A percentile compares a stretch with the other conserved stretches of the same genome.
These are phyloP conservation scores for Saccharomycopsis fodiens DNA, from an alignment of 805 yeast species.

Conservation along the genomic window DNA sequence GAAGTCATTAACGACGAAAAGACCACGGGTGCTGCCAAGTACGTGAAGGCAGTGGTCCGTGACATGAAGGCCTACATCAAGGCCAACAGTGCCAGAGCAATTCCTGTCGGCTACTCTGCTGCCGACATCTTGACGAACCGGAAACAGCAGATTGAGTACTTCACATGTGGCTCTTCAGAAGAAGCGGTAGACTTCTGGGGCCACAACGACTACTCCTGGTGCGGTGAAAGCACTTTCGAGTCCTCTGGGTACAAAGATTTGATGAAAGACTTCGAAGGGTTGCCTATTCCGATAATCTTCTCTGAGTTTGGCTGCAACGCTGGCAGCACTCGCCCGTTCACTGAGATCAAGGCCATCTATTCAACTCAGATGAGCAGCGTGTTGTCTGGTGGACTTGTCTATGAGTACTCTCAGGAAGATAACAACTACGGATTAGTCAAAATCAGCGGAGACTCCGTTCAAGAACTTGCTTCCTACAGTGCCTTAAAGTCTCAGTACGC, in stretches of 20 bases:
- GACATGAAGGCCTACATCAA: constrained; percentile 63
- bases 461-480: constrained; percentile 26
- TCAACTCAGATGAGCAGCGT: constrained; percentile 72
- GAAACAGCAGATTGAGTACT: constrained; percentile 64
- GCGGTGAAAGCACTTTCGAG: constrained; percentile 66
- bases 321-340: constrained; percentile 64
- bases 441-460: constrained; percentile 35
- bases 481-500: constrained; percentile 50
- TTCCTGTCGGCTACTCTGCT: constrained; percentile 85
- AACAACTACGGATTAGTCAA: constrained; percentile 78
- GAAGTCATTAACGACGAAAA: constrained; percentile 63
- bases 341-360: constrained; percentile 70
- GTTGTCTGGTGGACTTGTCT: constrained; percentile 90
- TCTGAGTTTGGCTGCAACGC: constrained; percentile 86
- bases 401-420: constrained; percentile 77
- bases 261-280: constrained; percentile 57
- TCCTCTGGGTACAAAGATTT: constrained; percentile 67
- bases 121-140: constrained; percentile 76
- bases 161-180: constrained; percentile 82
- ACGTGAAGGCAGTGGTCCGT: constrained; percentile 74
- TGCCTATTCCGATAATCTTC: constrained; percentile 73
- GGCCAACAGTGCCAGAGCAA: constrained; percentile 50
- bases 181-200: constrained; percentile 88
- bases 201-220: constrained; percentile 92
- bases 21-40: constrained; percentile 58